phyloP scores from a whole-genome alignment of 2,329 filamentous ascomycete genomes.

The Metarhizium brunneum region DNA sequence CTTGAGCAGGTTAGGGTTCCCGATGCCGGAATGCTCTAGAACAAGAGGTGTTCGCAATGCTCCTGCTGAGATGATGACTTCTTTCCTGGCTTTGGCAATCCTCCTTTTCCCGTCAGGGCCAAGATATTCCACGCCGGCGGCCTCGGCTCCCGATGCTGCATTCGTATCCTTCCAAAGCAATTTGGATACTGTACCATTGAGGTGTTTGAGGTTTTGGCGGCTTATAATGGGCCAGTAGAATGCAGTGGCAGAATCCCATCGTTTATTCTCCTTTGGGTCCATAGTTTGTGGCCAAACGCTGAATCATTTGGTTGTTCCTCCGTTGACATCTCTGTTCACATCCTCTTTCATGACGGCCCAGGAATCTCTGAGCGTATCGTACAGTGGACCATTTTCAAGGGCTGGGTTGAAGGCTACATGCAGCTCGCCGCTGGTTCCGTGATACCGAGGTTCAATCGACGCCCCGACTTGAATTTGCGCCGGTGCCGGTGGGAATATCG shows the following conservation, averaged over 20 bases:
- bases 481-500: conserved; percentile 21
- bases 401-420: conserved; percentile 25
- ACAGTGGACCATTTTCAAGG: conserved; percentile 24
- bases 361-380: conserved; percentile 17
- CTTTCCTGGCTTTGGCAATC: conserved; percentile 29
- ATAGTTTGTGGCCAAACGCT: conserved; percentile 29
- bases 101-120: conserved; percentile 23
- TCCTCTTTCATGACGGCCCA: conserved; percentile 24
- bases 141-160: conserved; percentile 9
- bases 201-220: conserved; percentile 27
- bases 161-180: conserved; percentile 15
- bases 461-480: conserved; percentile 26
- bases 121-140: conserved; percentile 27
- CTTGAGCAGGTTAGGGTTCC: conserved; percentile 30
- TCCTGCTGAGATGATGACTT: conserved; percentile 39
- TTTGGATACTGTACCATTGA: conserved; percentile 26
- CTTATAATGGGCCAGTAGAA: conserved; percentile 29
- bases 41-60: conserved; percentile 41
- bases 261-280: conserved; percentile 24
- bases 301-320: conserved; percentile 29
- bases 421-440: conserved; percentile 26
- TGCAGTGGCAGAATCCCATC: conserved; percentile 31
- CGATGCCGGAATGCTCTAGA: conserved; percentile 44
- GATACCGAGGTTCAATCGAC: conserved; percentile 21
- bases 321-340: conserved; percentile 27